phyloP scores from a whole-genome alignment of 176 grass and related monocot genomes.

The Thinopyrum elongatum region DNA sequence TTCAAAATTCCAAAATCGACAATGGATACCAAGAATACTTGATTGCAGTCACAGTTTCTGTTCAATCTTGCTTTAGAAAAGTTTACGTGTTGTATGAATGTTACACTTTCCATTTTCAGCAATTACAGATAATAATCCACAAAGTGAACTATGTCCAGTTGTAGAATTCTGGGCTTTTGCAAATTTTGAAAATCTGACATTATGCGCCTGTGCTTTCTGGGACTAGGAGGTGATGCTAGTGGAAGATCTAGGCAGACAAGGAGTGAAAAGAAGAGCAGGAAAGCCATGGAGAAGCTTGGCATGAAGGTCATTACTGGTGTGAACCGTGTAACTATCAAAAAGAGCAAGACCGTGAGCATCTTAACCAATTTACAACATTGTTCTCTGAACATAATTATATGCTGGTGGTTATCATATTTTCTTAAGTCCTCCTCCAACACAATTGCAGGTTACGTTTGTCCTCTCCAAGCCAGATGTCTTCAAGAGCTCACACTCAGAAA shows the following conservation, averaged over 20 bases:
- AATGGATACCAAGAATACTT: background rate
- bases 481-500: constrained; percentile 33
- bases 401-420: background rate
- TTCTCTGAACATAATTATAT: background rate
- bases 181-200: background rate
- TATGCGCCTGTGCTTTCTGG: background rate
- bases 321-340: constrained; percentile 38
- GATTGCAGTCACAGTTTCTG: background rate
- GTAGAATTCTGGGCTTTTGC: background rate
- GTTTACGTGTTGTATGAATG: background rate
- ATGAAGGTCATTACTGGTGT: constrained; percentile 33
- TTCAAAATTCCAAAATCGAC: background rate
- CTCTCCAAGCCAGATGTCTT: constrained; percentile 41
- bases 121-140: background rate
- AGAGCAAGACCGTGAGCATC: constrained; percentile 38
- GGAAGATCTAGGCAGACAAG: constrained; percentile 32
- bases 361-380: background rate
- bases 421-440: background rate
- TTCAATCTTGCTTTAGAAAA: background rate
- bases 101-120: background rate
- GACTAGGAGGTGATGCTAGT: constrained; percentile 27
- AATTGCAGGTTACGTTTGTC: constrained; percentile 13
- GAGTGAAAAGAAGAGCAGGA: constrained; percentile 38
- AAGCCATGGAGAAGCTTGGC: constrained; percentile 41
- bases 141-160: background rate